Evolutionary conservation across 495 filamentous ascomycete genomes (phyloP), one percentile per base, ranked within the genome.

Genomic region (Lepidopterella palustris): DNA sequence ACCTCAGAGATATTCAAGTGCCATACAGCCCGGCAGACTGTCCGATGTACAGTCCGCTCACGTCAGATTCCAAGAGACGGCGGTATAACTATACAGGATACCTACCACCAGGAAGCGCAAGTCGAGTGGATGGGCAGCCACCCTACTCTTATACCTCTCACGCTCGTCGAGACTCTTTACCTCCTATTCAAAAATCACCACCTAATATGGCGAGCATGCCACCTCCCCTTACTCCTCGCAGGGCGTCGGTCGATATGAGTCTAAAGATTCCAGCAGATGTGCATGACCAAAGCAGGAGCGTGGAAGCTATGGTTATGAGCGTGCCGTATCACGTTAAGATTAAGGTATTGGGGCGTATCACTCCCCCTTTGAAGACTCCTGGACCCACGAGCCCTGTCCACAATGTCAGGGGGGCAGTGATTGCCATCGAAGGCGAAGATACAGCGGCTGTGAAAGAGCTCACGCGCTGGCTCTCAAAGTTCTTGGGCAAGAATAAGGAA

Each of bases 401-500:
- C 31, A 73, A 72, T 55, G 71, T 77, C 24, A 80, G 92, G 40
- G 91, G 95, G 0, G 80, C 88, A 1, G 79, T 97, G 25, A 84
- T 97, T 48, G 85, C 89, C 0, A 71, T 98, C 23, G 93, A 98
- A 68, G 90, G 91, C 13, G 74, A 86, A 23, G 80, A 87, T 52
- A 65, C 71, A 2, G 62, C 70, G 0, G 65, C 85, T 11, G 74
- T 87, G 10, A 75, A 76, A 45, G 69, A 74, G 5, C 78, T 90
- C 5, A 77, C 82, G 1, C 70, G 76, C 20, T 84, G 85, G 61
- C 80, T 96, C 3, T 79, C 83, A 42, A 77, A 78, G 8, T 78
- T 79, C 21, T 68, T 95, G 24, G 71, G 68, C 23, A 80, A 77
- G 47, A 79, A 80, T 61, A 72, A 76, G 5, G 83, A 84, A 51